Base-by-base conservation (phyloP, 176 grass and related monocot genomes). In the Carex cristatella region DNA sequence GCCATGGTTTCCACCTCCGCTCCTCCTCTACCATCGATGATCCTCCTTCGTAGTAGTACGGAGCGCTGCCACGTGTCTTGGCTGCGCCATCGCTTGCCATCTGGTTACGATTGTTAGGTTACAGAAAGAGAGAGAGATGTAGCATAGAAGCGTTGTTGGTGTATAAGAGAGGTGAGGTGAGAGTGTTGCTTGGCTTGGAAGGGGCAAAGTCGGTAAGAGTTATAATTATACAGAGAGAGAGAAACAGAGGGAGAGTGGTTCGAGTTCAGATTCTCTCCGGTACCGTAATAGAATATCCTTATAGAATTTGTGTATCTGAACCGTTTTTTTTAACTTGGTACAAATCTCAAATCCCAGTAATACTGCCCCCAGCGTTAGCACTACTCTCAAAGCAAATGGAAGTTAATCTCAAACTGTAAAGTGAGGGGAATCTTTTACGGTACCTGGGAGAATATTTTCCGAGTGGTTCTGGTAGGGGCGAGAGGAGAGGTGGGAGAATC, bases 1-100 rank as follows among this genome's bases (percentile, higher is more conserved):
- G 56, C 95, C 93, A 98, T 40, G 95, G 86, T 88, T 84, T 87
- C 95, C 93, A 98, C 82, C 84, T 78, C 7, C 91, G 61, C 12
- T 95, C 88, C 88, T 89, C 89, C 68, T 7, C 2, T 1, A 37
- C 87, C 91, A 86, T 90, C 51, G 86, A 86, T 28, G 86, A 87
- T n/a, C 78, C 92, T 10, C 85, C 85, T 57, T 85, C 87, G 2
- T 67, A 85, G 77, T 82, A 84, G 1, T 68, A 35, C 1, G 79
- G 79, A 37, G 79, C 40, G 83, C 56, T 84, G 76, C 81, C 73
- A 46, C 87, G 80, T 23, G 82, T 78, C 77, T 93, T 93, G 70
- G 81, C 83, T 19, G 87, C 82, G 73, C 82, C 91, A 74, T 14
- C 81, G 66, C 60, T 83, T 56, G 84, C 85, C 91, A 91, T 93